Base-by-base conservation (phyloP, 345 rosid genomes). In the Tarenaya hassleriana region DNA sequence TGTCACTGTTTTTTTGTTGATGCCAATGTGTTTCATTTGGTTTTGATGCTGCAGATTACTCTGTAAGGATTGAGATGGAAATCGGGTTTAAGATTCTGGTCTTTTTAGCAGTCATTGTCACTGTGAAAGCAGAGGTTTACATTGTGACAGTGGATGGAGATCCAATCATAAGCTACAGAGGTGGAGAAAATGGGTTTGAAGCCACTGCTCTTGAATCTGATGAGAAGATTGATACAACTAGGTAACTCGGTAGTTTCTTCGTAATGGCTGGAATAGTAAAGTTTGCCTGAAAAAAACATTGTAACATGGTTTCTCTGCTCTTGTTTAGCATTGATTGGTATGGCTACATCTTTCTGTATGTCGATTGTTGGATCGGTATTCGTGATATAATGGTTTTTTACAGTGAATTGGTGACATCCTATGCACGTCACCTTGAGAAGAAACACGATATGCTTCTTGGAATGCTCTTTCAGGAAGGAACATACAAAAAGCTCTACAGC, bases 381-480 rank as follows among this genome's bases (percentile, higher is more conserved):
- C 35, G 29, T 47, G n/a, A n/a, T n/a, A n/a, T n/a, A n/a, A 50
- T 37, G 6, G 35, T 1, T 8, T 3, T 34, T 56, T 73, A 47
- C 86, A 92, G 98, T 70, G 94, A 85, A 66, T 10, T 52, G 56
- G 95, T 92, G 61, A 76, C 79, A 41, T 79, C 95, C 16, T 92
- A 92, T 62, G 94, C 82, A 1, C 69, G 64, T 50, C 95, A 92
- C 71, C 97, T 92, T 31, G 98, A 85, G 66, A 70, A 74, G 74
- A 88, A 78, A 61, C 98, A 92, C 70, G 97, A 92, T 61, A 77
- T 75, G 82, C 91, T 92, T 63, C 95, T 92, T 47, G 95, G 77
- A 16, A 56, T 75, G 80, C 72, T 88, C 52, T 92, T 88, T 68
- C 81, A 78, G 41, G 74, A 46, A 54, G 95, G 91, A 56, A 79